These are phyloP conservation scores for Podospora anserina DNA, from an alignment of 495 filamentous ascomycete species.

Conservation along the genomic window DNA sequence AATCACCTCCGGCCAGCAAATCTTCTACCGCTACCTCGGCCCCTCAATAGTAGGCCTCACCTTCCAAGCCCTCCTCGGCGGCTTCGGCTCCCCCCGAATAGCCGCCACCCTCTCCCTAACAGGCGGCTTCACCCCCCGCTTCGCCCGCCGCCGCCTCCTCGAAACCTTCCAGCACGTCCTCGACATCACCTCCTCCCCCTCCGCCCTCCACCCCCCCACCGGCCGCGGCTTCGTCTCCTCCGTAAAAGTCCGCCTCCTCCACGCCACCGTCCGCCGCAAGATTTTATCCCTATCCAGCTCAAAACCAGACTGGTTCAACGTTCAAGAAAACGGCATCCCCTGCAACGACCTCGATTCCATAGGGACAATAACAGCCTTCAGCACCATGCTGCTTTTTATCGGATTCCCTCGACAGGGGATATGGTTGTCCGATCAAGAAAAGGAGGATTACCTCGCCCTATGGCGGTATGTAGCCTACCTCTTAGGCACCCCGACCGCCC, in stretches of 20 bases:
- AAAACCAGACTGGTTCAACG: not conserved
- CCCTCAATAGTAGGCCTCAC: constrained; percentile 59
- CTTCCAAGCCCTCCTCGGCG: constrained; percentile 64
- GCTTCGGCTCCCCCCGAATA: constrained; percentile 59
- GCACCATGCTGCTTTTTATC: constrained; percentile 62
- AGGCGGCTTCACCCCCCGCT: constrained; percentile 69
- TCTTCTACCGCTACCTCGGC: constrained; percentile 71
- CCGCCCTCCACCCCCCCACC: constrained; percentile 60
- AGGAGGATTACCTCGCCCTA: constrained; percentile 65
- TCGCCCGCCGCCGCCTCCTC: constrained; percentile 65
- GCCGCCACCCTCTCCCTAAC: constrained; percentile 75
- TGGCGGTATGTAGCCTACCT: constrained; percentile 74
- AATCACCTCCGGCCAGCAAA: constrained; percentile 65
- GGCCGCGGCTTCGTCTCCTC: constrained; percentile 66
- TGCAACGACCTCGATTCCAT: constrained; percentile 75
- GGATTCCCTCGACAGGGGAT: constrained; percentile 71
- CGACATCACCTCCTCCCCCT: constrained; percentile 62
- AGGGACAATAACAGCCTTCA: constrained; percentile 67
- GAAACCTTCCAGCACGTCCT: constrained; percentile 77
- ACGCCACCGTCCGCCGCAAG: constrained; percentile 64
- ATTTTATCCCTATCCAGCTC: constrained; percentile 42
- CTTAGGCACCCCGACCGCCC: constrained; percentile 62
- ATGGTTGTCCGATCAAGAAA: constrained; percentile 59
- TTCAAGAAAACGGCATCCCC: constrained; percentile 53
- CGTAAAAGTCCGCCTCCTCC: constrained; percentile 71